These are phyloP conservation scores for Pterulicium gracile DNA, from an alignment of 1,284 basidiomycete genomes.

Conservation along the genomic window DNA sequence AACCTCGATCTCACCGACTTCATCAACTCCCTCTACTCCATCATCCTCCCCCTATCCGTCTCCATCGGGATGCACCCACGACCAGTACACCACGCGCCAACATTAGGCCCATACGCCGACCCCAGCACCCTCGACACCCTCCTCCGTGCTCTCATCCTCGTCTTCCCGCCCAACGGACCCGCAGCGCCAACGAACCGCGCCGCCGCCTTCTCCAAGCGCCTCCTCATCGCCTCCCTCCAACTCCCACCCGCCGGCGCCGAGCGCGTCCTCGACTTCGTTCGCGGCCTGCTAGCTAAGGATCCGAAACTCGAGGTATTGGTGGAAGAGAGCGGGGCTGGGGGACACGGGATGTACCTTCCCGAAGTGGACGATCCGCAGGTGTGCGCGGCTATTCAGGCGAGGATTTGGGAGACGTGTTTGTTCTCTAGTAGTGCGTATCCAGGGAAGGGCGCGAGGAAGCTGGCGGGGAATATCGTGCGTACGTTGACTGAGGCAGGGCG, in stretches of 20 bases:
- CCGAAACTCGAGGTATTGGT: constrained; percentile 76
- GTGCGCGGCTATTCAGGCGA: constrained; percentile 59
- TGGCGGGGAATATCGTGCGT: too few relatives aligned
- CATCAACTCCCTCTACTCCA: constrained; percentile 64
- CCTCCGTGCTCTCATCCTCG: constrained; percentile 75
- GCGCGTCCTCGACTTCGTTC: constrained; percentile 66
- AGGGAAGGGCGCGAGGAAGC: constrained; percentile 44
- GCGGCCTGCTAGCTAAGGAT: constrained; percentile 64
- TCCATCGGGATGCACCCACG: constrained; percentile 36
- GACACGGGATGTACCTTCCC: constrained; percentile 71
- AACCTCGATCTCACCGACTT: constrained; percentile 94
- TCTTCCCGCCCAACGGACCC: constrained; percentile 59
- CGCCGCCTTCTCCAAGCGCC: constrained; percentile 88
- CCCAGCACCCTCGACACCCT: constrained; percentile 53
- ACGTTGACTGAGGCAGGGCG: too few relatives aligned
- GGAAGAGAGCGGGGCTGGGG: constrained; percentile 61
- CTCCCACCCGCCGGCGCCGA: constrained; percentile 64
- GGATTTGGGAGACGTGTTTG: constrained; percentile 59
- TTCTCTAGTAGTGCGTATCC: constrained; percentile 38
- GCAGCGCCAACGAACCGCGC: constrained; percentile 66
- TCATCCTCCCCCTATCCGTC: constrained; percentile 52
- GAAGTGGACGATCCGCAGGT: constrained; percentile 84
- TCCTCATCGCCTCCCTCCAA: constrained; percentile 69
- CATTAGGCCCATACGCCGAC: constrained; percentile 6
- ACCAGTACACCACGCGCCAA: constrained; percentile 12